Conservation (phyloP, 2,329 filamentous ascomycete genomes). For the Cercospora citrullina region DNA sequence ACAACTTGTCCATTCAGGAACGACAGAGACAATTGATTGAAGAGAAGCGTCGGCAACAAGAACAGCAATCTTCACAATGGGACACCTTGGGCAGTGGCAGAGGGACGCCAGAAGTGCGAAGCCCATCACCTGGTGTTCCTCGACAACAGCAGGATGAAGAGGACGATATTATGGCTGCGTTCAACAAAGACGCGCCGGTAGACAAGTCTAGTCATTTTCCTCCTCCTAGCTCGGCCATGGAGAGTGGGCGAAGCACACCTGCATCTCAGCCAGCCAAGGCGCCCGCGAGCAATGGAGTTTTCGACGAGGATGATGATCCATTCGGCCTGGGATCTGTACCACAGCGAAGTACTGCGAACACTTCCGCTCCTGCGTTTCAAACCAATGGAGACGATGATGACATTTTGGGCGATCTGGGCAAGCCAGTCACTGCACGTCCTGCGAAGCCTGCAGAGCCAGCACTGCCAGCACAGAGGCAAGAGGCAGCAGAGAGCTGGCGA, state of each 20-base stretch:
- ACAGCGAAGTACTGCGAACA: constrained; percentile 28
- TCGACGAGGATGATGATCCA: constrained; percentile 74
- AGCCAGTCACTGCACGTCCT: constrained; percentile 56
- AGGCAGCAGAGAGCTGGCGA: constrained; percentile 8
- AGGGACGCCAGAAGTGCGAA: constrained; percentile 42
- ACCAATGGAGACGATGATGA: constrained; percentile 55
- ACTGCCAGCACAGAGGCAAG: constrained; percentile 5
- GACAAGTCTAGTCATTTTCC: constrained; percentile 62
- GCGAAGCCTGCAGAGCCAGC: constrained; percentile 15
- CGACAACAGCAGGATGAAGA: constrained; percentile 40
- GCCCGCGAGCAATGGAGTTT: constrained; percentile 13
- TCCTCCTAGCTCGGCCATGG: constrained; percentile 40
- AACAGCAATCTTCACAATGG: constrained; percentile 68
- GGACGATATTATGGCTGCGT: constrained; percentile 62
- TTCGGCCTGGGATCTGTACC: constrained; percentile 66
- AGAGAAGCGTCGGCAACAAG: constrained; percentile 74
- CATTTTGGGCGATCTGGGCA: constrained; percentile 61
- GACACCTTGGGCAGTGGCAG: constrained; percentile 72
- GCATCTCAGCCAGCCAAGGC: constrained; percentile 21
- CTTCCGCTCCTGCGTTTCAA: constrained; percentile 24
- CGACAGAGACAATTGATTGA: constrained; percentile 71
- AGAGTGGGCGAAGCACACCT: constrained; percentile 47
- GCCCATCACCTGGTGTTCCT: constrained; percentile 26
- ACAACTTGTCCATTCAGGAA: constrained; percentile 68
- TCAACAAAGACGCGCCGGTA: constrained; percentile 60